Percentiles rank a stretch among this genome's conserved stretches.
These are phyloP conservation scores for Neospora caninum DNA, from an alignment of 169 alveolate genomes.

Conservation along the genomic window DNA sequence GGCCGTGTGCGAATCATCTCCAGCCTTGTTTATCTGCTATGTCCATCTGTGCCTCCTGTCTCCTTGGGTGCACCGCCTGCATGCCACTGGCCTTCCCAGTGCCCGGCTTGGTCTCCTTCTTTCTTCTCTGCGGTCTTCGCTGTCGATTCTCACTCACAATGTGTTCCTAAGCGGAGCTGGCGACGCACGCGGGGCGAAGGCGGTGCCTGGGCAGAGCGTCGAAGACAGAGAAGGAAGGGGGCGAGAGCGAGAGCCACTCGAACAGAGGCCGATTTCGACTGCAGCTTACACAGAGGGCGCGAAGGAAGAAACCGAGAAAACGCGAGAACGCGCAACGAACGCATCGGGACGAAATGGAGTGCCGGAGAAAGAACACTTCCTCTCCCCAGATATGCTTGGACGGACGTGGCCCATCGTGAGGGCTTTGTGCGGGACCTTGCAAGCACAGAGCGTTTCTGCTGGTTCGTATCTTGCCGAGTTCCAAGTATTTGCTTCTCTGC, in stretches of 20 bases:
- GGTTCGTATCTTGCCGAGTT: neutral
- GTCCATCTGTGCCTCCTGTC: neutral
- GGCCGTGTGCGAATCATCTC: too few species aligned
- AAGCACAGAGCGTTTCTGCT: neutral
- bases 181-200: neutral
- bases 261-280: neutral
- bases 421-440: slow-evolving; percentile 1
- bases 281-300: too few species aligned
- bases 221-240: neutral
- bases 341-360: too few species aligned
- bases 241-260: neutral
- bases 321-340: too few species aligned
- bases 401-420: slow-evolving; percentile 30
- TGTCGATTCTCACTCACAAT: slow-evolving; percentile 24
- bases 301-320: too few species aligned
- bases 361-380: neutral
- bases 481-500: neutral
- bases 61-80: neutral
- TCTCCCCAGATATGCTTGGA: neutral
- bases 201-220: neutral
- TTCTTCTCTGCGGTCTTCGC: neutral
- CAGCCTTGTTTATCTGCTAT: neutral
- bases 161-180: neutral
- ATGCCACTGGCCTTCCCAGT: neutral
- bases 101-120: neutral